phyloP scores from a whole-genome alignment of 768 basidiomycete genomes.

The Trichaptum fuscoviolaceum region DNA sequence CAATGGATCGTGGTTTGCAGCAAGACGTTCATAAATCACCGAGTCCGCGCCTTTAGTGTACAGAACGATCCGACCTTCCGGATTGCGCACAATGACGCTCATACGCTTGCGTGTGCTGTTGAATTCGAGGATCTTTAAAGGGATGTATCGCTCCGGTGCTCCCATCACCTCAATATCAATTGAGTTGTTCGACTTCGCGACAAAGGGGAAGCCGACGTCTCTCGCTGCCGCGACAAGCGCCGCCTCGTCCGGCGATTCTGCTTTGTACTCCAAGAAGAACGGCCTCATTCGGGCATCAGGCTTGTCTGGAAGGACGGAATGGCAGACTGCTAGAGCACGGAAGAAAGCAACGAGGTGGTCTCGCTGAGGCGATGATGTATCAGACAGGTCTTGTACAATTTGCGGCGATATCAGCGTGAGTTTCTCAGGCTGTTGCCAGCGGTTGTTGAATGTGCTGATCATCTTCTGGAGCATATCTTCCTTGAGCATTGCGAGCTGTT shows the following conservation, averaged over 20 bases:
- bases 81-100: constrained; percentile 85
- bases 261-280: constrained; percentile 79
- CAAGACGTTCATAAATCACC: constrained; percentile 85
- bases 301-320: constrained; percentile 81
- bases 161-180: constrained; percentile 93
- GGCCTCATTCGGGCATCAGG: constrained; percentile 59
- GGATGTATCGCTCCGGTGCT: constrained; percentile 73
- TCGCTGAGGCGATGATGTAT: constrained; percentile 56
- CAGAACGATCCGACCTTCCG: constrained; percentile 75
- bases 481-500: constrained; percentile 61
- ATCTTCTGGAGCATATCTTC: constrained; percentile 71
- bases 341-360: constrained; percentile 77
- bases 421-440: constrained; percentile 73
- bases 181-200: constrained; percentile 64
- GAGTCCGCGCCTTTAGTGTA: constrained; percentile 98
- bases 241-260: constrained; percentile 94
- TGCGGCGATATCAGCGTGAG: constrained; percentile 86
- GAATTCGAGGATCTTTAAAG: constrained; percentile 86
- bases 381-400: constrained; percentile 71
- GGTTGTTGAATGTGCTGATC: constrained; percentile 81
- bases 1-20: constrained; percentile 63
- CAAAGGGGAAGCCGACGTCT: constrained; percentile 90
- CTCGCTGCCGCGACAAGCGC: constrained; percentile 89
- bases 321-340: constrained; percentile 91
- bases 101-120: constrained; percentile 92